phyloP scores from a whole-genome alignment of 2,329 filamentous ascomycete species.

The Colletotrichum falcatum region DNA sequence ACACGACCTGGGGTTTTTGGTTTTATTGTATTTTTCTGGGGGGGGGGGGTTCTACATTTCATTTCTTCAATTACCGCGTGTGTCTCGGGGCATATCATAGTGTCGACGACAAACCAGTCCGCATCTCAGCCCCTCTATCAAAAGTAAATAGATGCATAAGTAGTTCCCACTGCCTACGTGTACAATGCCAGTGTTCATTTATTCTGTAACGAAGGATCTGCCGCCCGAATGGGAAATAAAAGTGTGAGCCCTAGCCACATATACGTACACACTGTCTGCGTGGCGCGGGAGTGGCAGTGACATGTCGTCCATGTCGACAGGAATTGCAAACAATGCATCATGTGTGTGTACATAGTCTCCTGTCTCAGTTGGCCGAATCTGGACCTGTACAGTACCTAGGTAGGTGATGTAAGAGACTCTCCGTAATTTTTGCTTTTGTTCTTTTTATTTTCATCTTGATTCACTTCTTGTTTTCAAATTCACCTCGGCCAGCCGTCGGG shows the following conservation, averaged over 20 bases:
- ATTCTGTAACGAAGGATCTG: background rate
- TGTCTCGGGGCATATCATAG: background rate
- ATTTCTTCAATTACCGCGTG: background rate
- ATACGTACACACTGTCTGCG: background rate
- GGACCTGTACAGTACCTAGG: background rate
- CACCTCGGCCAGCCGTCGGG: conserved; percentile 1
- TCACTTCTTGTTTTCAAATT: background rate
- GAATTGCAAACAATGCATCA: background rate
- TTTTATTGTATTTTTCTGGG: background rate
- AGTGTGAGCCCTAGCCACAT: background rate
- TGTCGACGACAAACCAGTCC: background rate
- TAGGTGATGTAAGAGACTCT: background rate
- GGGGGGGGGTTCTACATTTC: too few species aligned
- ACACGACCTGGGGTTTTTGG: background rate
- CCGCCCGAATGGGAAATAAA: background rate
- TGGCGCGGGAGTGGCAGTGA: background rate
- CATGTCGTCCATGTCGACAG: background rate
- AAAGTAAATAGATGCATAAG: too few species aligned
- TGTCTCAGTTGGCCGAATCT: background rate
- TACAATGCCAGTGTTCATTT: background rate
- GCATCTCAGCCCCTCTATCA: too few species aligned
- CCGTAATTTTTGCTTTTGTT: background rate
- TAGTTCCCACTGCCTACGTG: background rate
- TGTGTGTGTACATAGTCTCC: too few species aligned
- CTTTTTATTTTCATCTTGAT: background rate